Evolutionary conservation across 1,284 basidiomycete genomes (phyloP).

Genomic region (Ceratorhiza oryzae-sativae): DNA sequence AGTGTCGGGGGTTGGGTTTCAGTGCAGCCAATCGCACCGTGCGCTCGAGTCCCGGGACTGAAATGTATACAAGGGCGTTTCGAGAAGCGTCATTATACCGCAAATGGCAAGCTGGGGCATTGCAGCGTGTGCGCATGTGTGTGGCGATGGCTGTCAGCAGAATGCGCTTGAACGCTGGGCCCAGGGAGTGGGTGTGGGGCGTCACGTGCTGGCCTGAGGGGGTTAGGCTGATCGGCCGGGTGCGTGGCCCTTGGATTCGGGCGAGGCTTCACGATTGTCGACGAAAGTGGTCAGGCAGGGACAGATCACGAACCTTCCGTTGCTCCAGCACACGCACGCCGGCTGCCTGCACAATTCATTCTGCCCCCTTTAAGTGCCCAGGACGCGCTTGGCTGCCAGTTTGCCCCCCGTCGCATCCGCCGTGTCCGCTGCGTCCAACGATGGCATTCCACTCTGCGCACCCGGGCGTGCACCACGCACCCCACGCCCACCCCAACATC

Average conservation of each 20-base stretch:
- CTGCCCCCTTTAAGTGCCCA: background rate
- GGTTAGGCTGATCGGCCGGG: conserved; percentile 11
- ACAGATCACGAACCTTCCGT: conserved; percentile 1
- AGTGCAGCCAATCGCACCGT: background rate
- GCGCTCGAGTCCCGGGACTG: no score
- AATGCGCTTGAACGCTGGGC: no score
- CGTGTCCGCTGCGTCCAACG: background rate
- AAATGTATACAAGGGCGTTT: background rate
- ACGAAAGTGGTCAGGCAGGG: background rate
- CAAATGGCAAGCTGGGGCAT: background rate
- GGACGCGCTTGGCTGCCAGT: background rate
- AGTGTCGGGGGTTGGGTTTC: background rate
- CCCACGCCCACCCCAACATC: background rate
- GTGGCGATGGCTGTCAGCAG: no score
- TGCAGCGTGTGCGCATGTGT: no score
- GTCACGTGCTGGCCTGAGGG: background rate
- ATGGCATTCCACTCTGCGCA: background rate
- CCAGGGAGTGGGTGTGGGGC: background rate
- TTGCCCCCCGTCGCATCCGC: background rate
- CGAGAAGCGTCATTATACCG: background rate
- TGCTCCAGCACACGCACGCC: background rate
- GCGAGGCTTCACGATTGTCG: background rate
- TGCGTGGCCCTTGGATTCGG: background rate
- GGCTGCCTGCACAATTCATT: background rate
- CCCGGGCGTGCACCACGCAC: background rate